Base-by-base conservation (phyloP, 108 stramenopile genomes). In the Cyclotella atomus region DNA sequence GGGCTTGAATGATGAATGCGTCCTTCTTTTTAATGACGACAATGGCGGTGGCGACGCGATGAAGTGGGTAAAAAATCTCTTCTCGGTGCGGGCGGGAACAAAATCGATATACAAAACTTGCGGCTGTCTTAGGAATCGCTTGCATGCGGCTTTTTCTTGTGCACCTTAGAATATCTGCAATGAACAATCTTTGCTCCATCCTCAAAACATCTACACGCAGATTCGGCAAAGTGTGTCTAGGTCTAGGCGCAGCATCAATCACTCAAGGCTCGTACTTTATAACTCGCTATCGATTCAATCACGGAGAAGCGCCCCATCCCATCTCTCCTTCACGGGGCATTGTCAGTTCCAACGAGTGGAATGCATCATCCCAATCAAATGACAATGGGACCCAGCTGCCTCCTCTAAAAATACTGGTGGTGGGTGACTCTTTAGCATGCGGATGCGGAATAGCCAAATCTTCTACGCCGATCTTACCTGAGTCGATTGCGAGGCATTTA, bases 341-440 rank as follows among this genome's bases (percentile, higher is more conserved):
- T 10, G 60, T 62, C 10, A 38, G 25, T 14, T 49, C n/a, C 47
- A 12, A 49, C n/a, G n/a, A 49, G 4, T 19, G 47, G 10, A 49
- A 49, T n/a, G n/a, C n/a, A 17, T 19, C 47, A 19, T n/a, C 9
- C 30, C 12, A 35, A 30, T 21, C n/a, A 33, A 35, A 38, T 21
- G 35, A 20, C 60, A 20, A 62, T 10, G 60, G 29, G 29, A 6
- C 9, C 7, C 27, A 27, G 57, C 15, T 32, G 6, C 60, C 34
- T 52, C 86, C 89, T 7, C 70, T 90, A 5, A 73, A 85, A 44
- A 41, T 90, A 8, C 65, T 90, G 34, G 85, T 87, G 2, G 77
- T 90, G 21, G 89, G 89, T 55, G 89, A 90, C 52, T 90, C 89
- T 3, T 36, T 90, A 35, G 89, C 89, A 33, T 83, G 80, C 19